Base-by-base conservation (phyloP, 495 filamentous ascomycete genomes). In the Cudoniella acicularis region DNA sequence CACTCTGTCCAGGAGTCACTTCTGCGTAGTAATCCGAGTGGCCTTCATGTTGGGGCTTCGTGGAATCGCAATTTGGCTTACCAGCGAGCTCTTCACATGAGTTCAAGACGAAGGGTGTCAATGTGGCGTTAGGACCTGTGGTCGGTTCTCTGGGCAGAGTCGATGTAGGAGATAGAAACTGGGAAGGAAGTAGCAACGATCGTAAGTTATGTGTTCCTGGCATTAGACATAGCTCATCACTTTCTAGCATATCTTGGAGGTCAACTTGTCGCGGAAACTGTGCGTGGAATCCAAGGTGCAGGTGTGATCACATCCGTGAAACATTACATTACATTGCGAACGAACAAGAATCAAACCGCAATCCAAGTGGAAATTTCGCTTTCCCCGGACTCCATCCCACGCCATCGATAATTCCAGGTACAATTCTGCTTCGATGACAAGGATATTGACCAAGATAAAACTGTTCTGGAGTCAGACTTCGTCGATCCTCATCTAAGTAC, bases 61-160 rank as follows among this genome's bases (percentile, higher is more conserved):
- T 85, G 83, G 82, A 83, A 86, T 63, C 74, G 75, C 49, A 66
- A 70, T 0, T 72, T 85, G 16, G 72, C 81, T 21, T 63, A 72
- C 20, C 52, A 76, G 52, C 64, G 82, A 42, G 84, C 72, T 0
- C 48, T 67, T 0, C 71, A 76, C 2, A 83, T 87, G 77, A 86
- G 64, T 87, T 81, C 67, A 76, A 73, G 21, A 68, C 65, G 1
- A 81, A 89, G 67, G 87, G 86, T 0, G 78, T 89, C 9, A 85
- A 91, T 64, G 75, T 91, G n/a, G 73, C 80, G 1, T 72, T 89
- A 21, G 87, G 86, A 0, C 87, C 86, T 8, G 84, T 88, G 10
- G 80, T 83, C 45, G 82, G 81, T 1, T 80, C 81, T 1, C 59
- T 78, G 1, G 82, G 82, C 1, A 69, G 81, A 0, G 72, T 81